Evolutionary conservation across 768 basidiomycete species (phyloP), one percentile per base, ranked within the genome.

Genomic region (Rhodotorula babjevae): DNA sequence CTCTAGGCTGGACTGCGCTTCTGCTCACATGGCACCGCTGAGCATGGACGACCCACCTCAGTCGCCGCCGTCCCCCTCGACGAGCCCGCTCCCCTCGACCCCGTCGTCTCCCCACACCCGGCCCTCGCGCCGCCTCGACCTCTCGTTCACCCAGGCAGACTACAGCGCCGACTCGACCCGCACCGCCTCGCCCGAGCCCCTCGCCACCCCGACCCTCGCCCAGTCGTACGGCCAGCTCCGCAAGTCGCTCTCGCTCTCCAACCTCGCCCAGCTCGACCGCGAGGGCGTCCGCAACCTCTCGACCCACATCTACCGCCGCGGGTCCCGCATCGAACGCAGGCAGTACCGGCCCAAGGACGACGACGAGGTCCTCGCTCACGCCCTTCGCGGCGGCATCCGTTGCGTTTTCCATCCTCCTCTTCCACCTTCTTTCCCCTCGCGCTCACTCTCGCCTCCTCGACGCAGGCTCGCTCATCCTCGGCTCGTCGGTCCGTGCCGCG

Each of bases 181-280:
- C 33, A 56, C 61, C 25, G 42, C 27, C 36, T 75, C 74, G 15
- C 63, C 69, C 3, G 69, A 71, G 58, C 69, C 66, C 1, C 66
- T 74, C 47, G 49, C 63, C 29, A 78, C 78, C 1, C 78, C 78
- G 18, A 72, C 72, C 7, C 52, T 76, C n/a, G 60, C 74, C 4
- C 79, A 78, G 53, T 57, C 47, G 23, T 73, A 74, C 59, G 62
- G 65, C 18, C 46, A 53, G 23, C 33, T 78, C 16, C 42, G 63
- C 19, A 56, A 63, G 65, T 76, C 66, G 62, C 70, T 79, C 53
- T 91, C 90, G 0, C 92, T 92, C 76, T 90, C 92, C 79, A 91
- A 90, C 78, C 83, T 93, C 15, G 88, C 91, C 31, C 89, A 89
- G 23, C 84, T 93, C 67, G 92, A 81, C 87, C 90, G 80, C 88